Evolutionary conservation across 2,329 filamentous ascomycete species (phyloP).

Genomic region (Sporothrix phasma): DNA sequence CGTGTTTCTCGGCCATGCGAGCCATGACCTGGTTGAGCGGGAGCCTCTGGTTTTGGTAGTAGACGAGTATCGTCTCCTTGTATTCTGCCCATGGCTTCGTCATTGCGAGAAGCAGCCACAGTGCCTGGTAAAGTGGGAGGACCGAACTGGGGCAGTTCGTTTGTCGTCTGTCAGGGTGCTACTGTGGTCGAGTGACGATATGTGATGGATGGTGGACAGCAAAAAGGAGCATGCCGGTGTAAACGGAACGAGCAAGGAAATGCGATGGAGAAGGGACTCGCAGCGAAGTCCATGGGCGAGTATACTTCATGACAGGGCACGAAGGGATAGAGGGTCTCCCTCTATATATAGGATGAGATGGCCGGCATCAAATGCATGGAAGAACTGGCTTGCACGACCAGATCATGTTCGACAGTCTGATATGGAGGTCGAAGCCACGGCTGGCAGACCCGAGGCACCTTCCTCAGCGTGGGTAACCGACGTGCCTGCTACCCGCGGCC

Average conservation of each 20-base stretch:
- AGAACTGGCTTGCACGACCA: background rate
- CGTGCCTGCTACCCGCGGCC: background rate
- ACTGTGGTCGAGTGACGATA: background rate
- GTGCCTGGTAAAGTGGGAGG: background rate
- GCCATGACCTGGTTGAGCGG: background rate
- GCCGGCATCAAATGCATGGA: background rate
- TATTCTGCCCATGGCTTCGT: conserved; percentile 35
- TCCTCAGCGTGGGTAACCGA: background rate
- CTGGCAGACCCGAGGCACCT: background rate
- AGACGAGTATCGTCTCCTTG: conserved; percentile 27
- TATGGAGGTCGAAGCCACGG: background rate
- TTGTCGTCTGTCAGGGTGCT: too few species aligned
- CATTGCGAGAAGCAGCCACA: conserved; percentile 25
- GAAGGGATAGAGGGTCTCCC: background rate
- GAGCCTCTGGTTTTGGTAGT: conserved; percentile 25
- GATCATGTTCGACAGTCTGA: background rate
- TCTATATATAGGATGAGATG: background rate
- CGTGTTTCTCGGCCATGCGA: background rate
- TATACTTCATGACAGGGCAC: background rate
- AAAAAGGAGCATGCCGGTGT: background rate
- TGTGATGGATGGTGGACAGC: background rate
- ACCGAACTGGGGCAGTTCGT: background rate
- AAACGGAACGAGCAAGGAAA: background rate
- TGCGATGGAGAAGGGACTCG: background rate
- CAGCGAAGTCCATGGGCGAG: too few species aligned